phyloP scores from a whole-genome alignment of 1,284 basidiomycete genomes.

The Marasmius fiardii region DNA sequence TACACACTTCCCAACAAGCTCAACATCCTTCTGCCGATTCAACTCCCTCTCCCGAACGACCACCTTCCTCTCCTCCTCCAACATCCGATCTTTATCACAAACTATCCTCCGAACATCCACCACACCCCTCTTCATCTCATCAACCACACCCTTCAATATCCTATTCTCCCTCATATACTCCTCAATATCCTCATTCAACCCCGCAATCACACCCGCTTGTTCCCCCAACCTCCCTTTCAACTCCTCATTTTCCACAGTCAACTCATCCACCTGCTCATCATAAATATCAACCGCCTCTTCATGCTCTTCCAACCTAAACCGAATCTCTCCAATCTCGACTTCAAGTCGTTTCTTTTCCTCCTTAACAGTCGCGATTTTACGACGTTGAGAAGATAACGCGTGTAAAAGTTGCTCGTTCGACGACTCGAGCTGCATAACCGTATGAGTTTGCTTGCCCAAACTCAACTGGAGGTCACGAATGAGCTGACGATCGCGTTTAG shows the following conservation, averaged over 20 bases:
- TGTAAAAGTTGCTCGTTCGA: not conserved
- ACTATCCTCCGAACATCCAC: too few relatives aligned
- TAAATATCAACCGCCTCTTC: not conserved
- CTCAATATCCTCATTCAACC: not conserved
- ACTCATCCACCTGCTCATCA: not conserved
- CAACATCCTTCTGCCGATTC: not conserved
- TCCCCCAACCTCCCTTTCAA: not conserved
- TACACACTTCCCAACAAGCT: not conserved
- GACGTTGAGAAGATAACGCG: not conserved
- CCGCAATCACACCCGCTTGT: not conserved
- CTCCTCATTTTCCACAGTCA: not conserved
- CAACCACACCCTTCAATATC: not conserved
- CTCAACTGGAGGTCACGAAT: not conserved
- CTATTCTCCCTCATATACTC: not conserved
- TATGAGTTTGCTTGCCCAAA: slow-evolving; percentile 1
- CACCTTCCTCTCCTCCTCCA: not conserved
- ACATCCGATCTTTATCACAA: not conserved
- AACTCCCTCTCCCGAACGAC: not conserved
- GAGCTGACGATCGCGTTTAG: not conserved
- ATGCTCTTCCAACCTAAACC: not conserved
- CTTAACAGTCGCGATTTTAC: not conserved
- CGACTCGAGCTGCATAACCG: not conserved
- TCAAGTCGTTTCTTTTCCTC: not conserved
- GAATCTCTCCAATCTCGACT: not conserved
- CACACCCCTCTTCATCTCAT: not conserved